These are phyloP conservation scores for Cavenderia fasciculata DNA, from an alignment of 78 protist genomes.

Conservation along the genomic window DNA sequence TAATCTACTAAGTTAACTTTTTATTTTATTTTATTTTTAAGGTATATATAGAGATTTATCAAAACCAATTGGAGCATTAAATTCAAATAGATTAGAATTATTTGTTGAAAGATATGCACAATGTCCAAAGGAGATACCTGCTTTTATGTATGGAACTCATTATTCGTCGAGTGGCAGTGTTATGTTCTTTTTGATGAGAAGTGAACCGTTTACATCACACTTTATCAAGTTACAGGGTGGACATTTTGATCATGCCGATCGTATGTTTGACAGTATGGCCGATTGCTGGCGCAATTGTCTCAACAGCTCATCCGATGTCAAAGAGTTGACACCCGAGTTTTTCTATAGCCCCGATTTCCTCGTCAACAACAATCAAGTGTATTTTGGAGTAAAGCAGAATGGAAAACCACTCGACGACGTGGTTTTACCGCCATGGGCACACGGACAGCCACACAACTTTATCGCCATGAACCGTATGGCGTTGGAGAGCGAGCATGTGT, in stretches of 20 bases:
- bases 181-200: conserved; percentile 90
- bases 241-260: conserved; percentile 95
- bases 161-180: conserved; percentile 89
- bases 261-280: conserved; percentile 93
- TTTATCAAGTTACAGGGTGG: conserved; percentile 86
- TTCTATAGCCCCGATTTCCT: conserved; percentile 93
- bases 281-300: conserved; percentile 94
- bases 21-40: too few species aligned
- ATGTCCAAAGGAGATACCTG: conserved; percentile 77
- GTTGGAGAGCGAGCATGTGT: conserved; percentile 93
- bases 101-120: conserved; percentile 77
- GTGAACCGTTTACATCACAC: conserved; percentile 90
- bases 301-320: conserved; percentile 84
- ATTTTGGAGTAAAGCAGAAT: conserved; percentile 88
- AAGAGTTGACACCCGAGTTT: conserved; percentile 96
- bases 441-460: conserved; percentile 78
- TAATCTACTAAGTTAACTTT: background rate
- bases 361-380: conserved; percentile 81
- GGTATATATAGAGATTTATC: conserved; percentile 89
- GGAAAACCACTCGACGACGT: conserved; percentile 85
- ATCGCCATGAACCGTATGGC: conserved; percentile 86
- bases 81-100: conserved; percentile 66
- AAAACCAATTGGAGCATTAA: conserved; percentile 90
- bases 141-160: conserved; percentile 98
- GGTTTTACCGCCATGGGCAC: conserved; percentile 96